phyloP scores from a whole-genome alignment of 116 monocot genomes.

The Thalassia testudinum region DNA sequence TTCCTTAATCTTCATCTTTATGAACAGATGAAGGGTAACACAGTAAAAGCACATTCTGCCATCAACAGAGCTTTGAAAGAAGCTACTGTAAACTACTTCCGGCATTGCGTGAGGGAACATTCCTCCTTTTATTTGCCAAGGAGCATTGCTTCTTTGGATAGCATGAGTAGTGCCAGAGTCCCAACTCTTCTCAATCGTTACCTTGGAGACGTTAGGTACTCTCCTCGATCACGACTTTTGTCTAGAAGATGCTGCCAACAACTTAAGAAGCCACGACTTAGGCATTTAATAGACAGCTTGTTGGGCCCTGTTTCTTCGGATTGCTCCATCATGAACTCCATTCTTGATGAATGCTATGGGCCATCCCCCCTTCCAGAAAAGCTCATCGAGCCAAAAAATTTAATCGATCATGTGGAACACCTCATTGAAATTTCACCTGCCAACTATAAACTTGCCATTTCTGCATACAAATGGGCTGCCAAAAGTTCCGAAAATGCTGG shows the following conservation, averaged over 20 bases:
- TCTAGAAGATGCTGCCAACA: slow-evolving; percentile 39
- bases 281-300: slow-evolving; percentile 34
- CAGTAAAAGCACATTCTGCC: slow-evolving; percentile 24
- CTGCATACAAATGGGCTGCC: slow-evolving; percentile 20
- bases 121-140: slow-evolving; percentile 17
- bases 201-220: slow-evolving; percentile 27
- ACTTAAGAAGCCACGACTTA: slow-evolving; percentile 50
- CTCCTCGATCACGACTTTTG: slow-evolving; percentile 15
- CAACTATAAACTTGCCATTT: slow-evolving; percentile 59
- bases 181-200: slow-evolving; percentile 25
- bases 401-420: slow-evolving; percentile 53
- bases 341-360: slow-evolving; percentile 62
- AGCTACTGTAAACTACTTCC: slow-evolving; percentile 27
- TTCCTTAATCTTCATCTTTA: slow-evolving; percentile 54
- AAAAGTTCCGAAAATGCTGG: slow-evolving; percentile 9
- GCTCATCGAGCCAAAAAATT: slow-evolving; percentile 26
- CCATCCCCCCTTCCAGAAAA: slow-evolving; percentile 45
- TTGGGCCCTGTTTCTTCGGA: slow-evolving; percentile 47
- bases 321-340: slow-evolving; percentile 45
- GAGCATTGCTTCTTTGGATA: slow-evolving; percentile 1
- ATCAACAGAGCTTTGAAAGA: slow-evolving; percentile 50
- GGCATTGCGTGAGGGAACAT: slow-evolving; percentile 60
- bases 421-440: slow-evolving; percentile 49
- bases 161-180: no score
- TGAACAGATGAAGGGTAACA: slow-evolving; percentile 24